Evolutionary conservation across 495 filamentous ascomycete species (phyloP).

Genomic region (Cladorrhinum samala): DNA sequence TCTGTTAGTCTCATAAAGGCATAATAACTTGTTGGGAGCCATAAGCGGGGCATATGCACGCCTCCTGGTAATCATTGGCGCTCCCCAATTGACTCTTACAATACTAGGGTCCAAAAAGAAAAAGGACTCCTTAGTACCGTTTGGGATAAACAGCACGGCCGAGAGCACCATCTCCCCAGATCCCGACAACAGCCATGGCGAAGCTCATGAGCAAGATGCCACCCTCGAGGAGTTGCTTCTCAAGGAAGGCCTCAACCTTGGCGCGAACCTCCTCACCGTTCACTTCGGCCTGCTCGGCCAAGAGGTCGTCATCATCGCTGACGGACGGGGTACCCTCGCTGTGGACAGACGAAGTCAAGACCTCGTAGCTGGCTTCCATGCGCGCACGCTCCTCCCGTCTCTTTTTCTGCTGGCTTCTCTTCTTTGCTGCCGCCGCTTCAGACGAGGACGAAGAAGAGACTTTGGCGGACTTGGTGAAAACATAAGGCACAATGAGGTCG

Average conservation of each 20-base stretch:
- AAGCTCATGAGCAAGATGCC: slow-evolving; percentile 61
- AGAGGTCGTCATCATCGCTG: slow-evolving; percentile 33
- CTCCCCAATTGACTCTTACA: too few relatives aligned
- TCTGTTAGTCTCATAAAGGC: too few relatives aligned
- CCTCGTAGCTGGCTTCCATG: slow-evolving; percentile 60
- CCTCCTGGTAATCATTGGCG: too few relatives aligned
- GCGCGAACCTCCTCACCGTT: slow-evolving; percentile 78
- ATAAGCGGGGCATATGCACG: too few relatives aligned
- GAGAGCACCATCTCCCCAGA: slow-evolving; percentile 75
- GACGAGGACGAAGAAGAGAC: slow-evolving; percentile 12
- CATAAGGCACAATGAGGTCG: slow-evolving; percentile 47
- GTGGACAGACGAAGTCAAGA: slow-evolving; percentile 37
- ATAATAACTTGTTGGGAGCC: too few relatives aligned
- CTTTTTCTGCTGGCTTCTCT: slow-evolving; percentile 15
- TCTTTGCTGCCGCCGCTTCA: slow-evolving; percentile 15
- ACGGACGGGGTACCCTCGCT: slow-evolving; percentile 29
- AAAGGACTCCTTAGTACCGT: background rate
- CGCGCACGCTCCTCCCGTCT: slow-evolving; percentile 19
- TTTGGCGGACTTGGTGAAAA: slow-evolving; percentile 28
- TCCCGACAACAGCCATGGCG: slow-evolving; percentile 69
- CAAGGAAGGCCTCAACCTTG: slow-evolving; percentile 60
- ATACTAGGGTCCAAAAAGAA: too few relatives aligned
- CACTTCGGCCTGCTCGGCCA: slow-evolving; percentile 44
- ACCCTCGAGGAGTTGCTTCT: slow-evolving; percentile 53
- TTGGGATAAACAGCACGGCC: slow-evolving; percentile 7